These are phyloP conservation scores for Casaregolazyma lundiana DNA, from an alignment of 1,139 yeast species.

Conservation along the genomic window DNA sequence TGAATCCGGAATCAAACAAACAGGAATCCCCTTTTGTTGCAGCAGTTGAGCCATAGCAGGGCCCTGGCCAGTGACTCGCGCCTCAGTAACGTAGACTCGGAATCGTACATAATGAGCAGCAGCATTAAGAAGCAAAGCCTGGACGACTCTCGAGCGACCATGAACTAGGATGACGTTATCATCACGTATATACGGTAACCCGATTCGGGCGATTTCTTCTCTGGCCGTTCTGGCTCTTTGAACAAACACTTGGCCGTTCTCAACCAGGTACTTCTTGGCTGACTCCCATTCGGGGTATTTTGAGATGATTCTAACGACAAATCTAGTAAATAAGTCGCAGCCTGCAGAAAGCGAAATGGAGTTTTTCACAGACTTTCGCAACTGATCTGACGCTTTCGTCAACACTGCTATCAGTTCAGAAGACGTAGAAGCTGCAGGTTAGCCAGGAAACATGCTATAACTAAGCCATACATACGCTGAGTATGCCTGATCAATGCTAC, in stretches of 20 bases:
- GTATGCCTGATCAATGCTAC: slow-evolving; percentile 76
- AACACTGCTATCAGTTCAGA: slow-evolving; percentile 84
- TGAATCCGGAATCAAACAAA: slow-evolving; percentile 82
- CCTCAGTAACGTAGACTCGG: slow-evolving; percentile 88
- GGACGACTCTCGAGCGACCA: slow-evolving; percentile 88
- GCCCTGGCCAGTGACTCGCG: slow-evolving; percentile 84
- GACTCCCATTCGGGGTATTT: slow-evolving; percentile 93
- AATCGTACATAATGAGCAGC: slow-evolving; percentile 72
- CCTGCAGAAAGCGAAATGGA: slow-evolving; percentile 95
- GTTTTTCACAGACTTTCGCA: slow-evolving; percentile 78
- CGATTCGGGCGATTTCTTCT: slow-evolving; percentile 80
- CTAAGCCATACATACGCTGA: slow-evolving; percentile 45
- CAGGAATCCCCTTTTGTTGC: slow-evolving; percentile 80
- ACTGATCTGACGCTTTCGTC: slow-evolving; percentile 65
- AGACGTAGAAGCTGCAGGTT: slow-evolving; percentile 60
- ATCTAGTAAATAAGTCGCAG: slow-evolving; percentile 92
- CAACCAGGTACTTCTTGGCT: slow-evolving; percentile 83
- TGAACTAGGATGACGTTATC: slow-evolving; percentile 88
- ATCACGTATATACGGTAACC: slow-evolving; percentile 84
- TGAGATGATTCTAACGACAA: slow-evolving; percentile 84
- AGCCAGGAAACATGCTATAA: not conserved
- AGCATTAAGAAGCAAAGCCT: slow-evolving; percentile 69
- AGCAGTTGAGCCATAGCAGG: slow-evolving; percentile 65
- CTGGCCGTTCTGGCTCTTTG: slow-evolving; percentile 90
- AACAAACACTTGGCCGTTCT: slow-evolving; percentile 88